Evolutionary conservation across 768 basidiomycete genomes (phyloP).

Genomic region (Hydnum rufescens): DNA sequence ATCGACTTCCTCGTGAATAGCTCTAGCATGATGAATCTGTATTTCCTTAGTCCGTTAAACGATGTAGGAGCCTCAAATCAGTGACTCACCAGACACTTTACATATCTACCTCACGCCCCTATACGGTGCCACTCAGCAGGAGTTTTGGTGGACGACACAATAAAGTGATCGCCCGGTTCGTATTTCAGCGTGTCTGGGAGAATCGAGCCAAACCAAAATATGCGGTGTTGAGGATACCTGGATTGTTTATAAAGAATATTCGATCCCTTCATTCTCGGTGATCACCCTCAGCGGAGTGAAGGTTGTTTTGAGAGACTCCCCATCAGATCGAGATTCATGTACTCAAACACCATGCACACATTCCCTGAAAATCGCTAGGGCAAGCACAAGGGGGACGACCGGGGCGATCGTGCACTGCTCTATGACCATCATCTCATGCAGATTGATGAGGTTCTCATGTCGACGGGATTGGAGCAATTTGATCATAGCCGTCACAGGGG

Average conservation of each 20-base stretch:
- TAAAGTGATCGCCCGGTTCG: conserved; percentile 96
- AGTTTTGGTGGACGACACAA: conserved; percentile 98
- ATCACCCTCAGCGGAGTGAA: conserved; percentile 67
- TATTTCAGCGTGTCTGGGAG: conserved; percentile 74
- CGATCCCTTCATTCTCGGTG: conserved; percentile 98
- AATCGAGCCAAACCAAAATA: conserved; percentile 96
- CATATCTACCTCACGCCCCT: conserved; percentile 96
- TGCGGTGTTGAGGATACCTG: conserved; percentile 83
- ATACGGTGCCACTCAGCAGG: conserved; percentile 84
- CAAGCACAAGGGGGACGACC: too few species aligned
- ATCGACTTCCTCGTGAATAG: conserved; percentile 86
- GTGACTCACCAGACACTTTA: conserved; percentile 86
- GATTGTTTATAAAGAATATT: conserved; percentile 83
- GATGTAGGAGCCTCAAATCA: not conserved
- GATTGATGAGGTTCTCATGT: conserved; percentile 72
- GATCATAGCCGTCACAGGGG: conserved; percentile 97
- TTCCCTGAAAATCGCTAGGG: too few species aligned
- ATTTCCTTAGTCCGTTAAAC: not conserved
- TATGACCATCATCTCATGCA: conserved; percentile 98
- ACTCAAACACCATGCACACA: conserved; percentile 92
- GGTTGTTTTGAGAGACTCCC: conserved; percentile 84
- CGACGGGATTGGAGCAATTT: conserved; percentile 82
- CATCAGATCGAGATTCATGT: conserved; percentile 97
- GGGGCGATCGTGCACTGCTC: conserved; percentile 39
- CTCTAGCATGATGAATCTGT: conserved; percentile 95